These are phyloP conservation scores for Limonomyces culmigenus DNA, from an alignment of 1,284 basidiomycete species.

Conservation along the genomic window DNA sequence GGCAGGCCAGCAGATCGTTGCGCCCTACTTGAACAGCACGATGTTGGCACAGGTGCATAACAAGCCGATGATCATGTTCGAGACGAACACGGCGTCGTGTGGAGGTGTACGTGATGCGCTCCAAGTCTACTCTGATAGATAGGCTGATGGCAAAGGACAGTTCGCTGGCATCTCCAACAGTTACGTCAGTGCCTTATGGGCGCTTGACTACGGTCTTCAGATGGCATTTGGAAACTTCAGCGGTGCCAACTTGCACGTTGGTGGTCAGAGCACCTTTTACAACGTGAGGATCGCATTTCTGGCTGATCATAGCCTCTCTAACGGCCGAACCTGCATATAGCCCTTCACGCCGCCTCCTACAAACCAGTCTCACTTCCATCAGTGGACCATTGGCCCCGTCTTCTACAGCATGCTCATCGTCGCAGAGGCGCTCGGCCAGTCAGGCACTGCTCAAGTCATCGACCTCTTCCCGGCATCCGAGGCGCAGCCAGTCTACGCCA, in stretches of 20 bases:
- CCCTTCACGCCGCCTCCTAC: conserved; percentile 28
- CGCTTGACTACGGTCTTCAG: conserved; percentile 41
- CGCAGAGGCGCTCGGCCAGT: conserved; percentile 17
- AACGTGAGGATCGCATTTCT: conserved; percentile 28
- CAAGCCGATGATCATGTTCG: conserved; percentile 39
- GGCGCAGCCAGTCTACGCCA: conserved; percentile 16
- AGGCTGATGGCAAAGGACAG: too few relatives aligned
- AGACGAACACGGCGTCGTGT: conserved; percentile 40
- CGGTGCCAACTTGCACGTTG: conserved; percentile 41
- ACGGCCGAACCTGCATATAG: conserved; percentile 6
- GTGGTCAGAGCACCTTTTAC: conserved; percentile 51
- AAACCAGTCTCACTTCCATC: conserved; percentile 16
- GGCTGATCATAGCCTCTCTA: conserved; percentile 1
- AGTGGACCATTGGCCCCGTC: conserved; percentile 19
- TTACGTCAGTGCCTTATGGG: conserved; percentile 53
- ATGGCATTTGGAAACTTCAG: conserved; percentile 47
- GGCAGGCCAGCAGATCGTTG: conserved; percentile 25
- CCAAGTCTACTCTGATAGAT: too few relatives aligned
- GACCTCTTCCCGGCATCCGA: too few relatives aligned
- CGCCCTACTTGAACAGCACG: conserved; percentile 31
- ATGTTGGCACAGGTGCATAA: conserved; percentile 22
- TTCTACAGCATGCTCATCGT: conserved; percentile 19
- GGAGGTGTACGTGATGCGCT: too few relatives aligned
- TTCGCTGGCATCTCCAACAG: conserved; percentile 34
- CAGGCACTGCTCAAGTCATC: conserved; percentile 13